Evolutionary conservation across 225 moss, liverwort and hornwort genomes (phyloP).

Genomic region (Pleurozium schreberi): DNA sequence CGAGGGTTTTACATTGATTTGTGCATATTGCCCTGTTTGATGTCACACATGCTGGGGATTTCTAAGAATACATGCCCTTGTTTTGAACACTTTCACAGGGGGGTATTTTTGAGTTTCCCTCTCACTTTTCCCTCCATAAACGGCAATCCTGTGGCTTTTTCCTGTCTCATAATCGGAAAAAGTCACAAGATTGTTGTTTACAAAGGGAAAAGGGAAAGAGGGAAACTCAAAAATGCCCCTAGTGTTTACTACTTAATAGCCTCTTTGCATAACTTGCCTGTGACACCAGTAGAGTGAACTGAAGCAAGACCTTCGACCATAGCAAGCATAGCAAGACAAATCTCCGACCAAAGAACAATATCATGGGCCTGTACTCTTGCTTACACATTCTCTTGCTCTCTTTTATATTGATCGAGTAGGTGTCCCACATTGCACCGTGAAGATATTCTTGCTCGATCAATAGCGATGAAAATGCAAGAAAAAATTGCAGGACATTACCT

Average conservation of each 20-base stretch:
- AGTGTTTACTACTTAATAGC: neutral
- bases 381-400: neutral
- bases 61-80: too few relatives aligned
- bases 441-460: neutral
- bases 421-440: too few relatives aligned
- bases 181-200: too few relatives aligned
- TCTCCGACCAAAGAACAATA: neutral
- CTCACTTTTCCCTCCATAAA: too few relatives aligned
- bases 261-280: neutral
- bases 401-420: neutral
- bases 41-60: neutral
- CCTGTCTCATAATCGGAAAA: too few relatives aligned
- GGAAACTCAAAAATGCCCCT: too few relatives aligned
- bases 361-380: neutral
- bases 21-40: neutral
- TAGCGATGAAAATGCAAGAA: neutral
- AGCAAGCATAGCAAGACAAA: neutral
- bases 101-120: too few relatives aligned
- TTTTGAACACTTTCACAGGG: too few relatives aligned
- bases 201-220: too few relatives aligned
- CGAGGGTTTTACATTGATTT: neutral
- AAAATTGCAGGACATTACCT: neutral
- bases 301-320: neutral
- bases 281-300: neutral
- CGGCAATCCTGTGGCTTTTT: too few relatives aligned